Conservation (phyloP, 495 filamentous ascomycete genomes). For the Penicillium parvum region DNA sequence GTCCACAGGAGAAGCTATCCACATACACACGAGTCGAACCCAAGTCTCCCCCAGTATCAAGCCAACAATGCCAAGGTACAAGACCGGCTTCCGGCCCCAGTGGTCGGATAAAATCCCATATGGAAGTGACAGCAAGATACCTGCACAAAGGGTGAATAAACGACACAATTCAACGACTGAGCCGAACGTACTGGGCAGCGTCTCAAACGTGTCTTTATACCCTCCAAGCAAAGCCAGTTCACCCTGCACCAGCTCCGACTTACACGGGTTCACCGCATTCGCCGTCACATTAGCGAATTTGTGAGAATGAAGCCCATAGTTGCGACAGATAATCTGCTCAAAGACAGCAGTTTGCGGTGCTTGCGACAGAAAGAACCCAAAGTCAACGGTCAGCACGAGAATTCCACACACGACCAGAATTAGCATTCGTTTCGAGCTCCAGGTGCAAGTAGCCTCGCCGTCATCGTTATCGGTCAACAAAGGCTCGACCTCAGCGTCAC, state of each 20-base stretch:
- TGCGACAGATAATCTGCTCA: conserved; percentile 38
- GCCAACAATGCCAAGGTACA: conserved; percentile 32
- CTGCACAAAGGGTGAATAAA: conserved; percentile 9
- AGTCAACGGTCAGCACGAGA: conserved; percentile 18
- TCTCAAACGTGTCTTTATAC: conserved; percentile 37
- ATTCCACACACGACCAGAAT: conserved; percentile 15
- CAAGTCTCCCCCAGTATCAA: conserved; percentile 30
- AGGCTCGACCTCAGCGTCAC: too few species aligned
- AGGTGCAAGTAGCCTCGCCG: too few species aligned
- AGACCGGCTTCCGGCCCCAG: conserved; percentile 43
- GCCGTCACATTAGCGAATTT: background rate
- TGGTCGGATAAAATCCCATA: conserved; percentile 36
- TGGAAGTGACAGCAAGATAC: conserved; percentile 29
- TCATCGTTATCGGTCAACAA: too few species aligned
- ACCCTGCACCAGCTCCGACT: conserved; percentile 40
- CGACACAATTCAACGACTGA: background rate
- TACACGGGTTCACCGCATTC: conserved; percentile 23
- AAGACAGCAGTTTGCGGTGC: conserved; percentile 37
- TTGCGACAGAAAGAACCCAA: conserved; percentile 23
- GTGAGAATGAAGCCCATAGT: conserved; percentile 19
- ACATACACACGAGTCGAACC: conserved; percentile 36
- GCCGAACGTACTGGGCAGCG: conserved; percentile 27
- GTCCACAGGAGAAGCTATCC: background rate
- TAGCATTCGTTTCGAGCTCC: conserved; percentile 13
- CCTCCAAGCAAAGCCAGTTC: conserved; percentile 40